These are phyloP conservation scores for Maudiozyma pseudohumilis DNA, from an alignment of 805 yeast genomes.

Conservation along the genomic window DNA sequence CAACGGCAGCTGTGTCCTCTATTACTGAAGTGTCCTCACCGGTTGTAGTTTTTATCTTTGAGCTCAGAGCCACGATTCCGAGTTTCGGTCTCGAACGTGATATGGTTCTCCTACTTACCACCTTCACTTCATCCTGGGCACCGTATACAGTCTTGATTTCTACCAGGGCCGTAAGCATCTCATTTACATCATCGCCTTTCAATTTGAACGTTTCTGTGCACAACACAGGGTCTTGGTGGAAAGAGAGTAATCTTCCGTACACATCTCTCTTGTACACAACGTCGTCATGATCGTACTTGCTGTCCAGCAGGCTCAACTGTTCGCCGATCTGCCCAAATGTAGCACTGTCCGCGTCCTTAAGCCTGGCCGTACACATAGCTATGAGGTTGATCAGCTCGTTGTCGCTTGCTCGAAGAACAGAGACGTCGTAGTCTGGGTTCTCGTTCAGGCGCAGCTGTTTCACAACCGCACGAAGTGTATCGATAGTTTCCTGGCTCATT, in stretches of 20 bases:
- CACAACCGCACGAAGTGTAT: conserved; percentile 1
- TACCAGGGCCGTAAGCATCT: not conserved
- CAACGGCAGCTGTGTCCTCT: too few relatives aligned
- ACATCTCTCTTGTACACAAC: not conserved
- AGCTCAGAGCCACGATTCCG: conserved; percentile 1
- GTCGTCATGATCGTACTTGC: not conserved
- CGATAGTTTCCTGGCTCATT: conserved; percentile 3
- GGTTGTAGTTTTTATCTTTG: not conserved
- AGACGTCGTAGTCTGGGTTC: not conserved
- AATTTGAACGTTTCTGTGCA: not conserved
- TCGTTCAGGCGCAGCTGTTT: not conserved
- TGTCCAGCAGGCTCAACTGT: not conserved
- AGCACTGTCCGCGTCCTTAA: too few relatives aligned
- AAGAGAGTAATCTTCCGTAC: not conserved
- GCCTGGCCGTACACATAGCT: too few relatives aligned
- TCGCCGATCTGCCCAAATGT: not conserved
- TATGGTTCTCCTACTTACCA: conserved; percentile 4
- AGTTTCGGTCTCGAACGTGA: conserved; percentile 4
- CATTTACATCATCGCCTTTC: not conserved
- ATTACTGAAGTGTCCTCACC: too few relatives aligned
- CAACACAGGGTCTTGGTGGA: not conserved
- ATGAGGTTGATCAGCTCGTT: conserved; percentile 4
- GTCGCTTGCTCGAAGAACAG: conserved; percentile 3
- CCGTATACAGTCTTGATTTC: not conserved
- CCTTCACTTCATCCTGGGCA: not conserved